Evolutionary conservation across 805 yeast genomes (phyloP), one percentile per base, ranked within the genome.

Genomic region (Helenozyma rhizophorensis): DNA sequence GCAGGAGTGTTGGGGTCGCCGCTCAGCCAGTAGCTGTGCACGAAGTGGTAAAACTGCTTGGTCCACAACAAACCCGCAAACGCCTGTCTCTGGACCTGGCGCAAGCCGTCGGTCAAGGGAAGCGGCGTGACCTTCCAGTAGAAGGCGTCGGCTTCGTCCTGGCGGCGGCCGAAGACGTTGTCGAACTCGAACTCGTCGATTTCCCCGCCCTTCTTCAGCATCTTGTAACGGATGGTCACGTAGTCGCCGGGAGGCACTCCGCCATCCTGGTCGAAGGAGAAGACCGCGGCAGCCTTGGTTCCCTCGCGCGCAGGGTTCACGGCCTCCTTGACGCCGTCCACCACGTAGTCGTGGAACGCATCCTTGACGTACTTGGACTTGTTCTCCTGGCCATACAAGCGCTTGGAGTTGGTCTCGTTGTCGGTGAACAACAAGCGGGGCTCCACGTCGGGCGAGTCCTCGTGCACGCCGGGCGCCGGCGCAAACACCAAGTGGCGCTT

Each of bases 51-150:
- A 56, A 81, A 88, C 60, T 88, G 96, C 56, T 88, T 88, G 6
- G 93, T 80, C 97, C 97, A 88, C 52, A 89, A 65, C 57, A 89
- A 69, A 1, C 97, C 96, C 9, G 96, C 89, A 62, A 86, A 86
- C 1, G 96, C 95, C 64, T 88, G 97, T 52, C 96, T 74, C 65
- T 88, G 96, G 33, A 88, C 80, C 51, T 74, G 78, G 52, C 95
- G 71, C 47, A 88, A 68, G 39, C 83, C 83, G 39, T 83, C 88
- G 16, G 84, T 73, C 36, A 86, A 72, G 25, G 95, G 96, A 51
- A 86, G 60, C 4, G 96, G 96, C 9, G 89, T 74, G 24, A 88
- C 74, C 54, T 83, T 77, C 86, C 90, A 85, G 62, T 88, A 88
- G 58, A 88, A 88, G 32, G 87, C 89, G 50, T 89, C 96, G 9